phyloP scores from a whole-genome alignment of 805 yeast species.

The Ogataea chonburiensis region DNA sequence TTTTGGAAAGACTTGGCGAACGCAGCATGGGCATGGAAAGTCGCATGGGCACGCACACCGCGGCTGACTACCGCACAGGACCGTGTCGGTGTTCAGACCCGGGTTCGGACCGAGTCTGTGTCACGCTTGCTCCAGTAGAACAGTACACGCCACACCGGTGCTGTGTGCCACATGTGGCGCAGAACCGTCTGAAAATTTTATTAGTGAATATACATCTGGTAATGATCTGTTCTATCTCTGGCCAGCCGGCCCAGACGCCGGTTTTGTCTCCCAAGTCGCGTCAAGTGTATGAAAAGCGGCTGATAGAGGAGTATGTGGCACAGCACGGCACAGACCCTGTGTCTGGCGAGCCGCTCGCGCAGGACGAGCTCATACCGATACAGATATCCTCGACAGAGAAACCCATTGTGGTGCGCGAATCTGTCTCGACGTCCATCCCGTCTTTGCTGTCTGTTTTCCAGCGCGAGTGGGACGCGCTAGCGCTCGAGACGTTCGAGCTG shows the following conservation, averaged over 20 bases:
- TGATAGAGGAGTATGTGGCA: constrained; percentile 60
- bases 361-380: constrained; percentile 55
- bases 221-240: constrained; percentile 49
- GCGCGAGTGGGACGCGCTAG: constrained; percentile 86
- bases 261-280: constrained; percentile 76
- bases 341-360: constrained; percentile 55
- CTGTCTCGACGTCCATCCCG: constrained; percentile 66
- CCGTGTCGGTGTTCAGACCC: too few relatives aligned
- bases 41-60: too few relatives aligned
- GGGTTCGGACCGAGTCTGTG: too few relatives aligned
- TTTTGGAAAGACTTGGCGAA: too few relatives aligned
- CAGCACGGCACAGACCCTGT: constrained; percentile 77
- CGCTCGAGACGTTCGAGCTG: constrained; percentile 74
- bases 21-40: too few relatives aligned
- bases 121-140: constrained; percentile 1
- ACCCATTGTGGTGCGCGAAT: constrained; percentile 29
- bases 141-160: constrained; percentile 3
- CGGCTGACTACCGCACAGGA: too few relatives aligned
- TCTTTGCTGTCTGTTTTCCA: constrained; percentile 72
- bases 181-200: constrained; percentile 6
- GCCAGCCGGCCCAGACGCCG: constrained; percentile 65
- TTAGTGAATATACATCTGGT: not conserved
- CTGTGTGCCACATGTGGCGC: constrained; percentile 12
- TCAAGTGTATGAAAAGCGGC: constrained; percentile 61
- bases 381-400: constrained; percentile 16